Percentiles rank a stretch among this genome's conserved stretches.
phyloP scores from a whole-genome alignment of 352 stramenopile genomes.

The Globisporangium abappressorium region DNA sequence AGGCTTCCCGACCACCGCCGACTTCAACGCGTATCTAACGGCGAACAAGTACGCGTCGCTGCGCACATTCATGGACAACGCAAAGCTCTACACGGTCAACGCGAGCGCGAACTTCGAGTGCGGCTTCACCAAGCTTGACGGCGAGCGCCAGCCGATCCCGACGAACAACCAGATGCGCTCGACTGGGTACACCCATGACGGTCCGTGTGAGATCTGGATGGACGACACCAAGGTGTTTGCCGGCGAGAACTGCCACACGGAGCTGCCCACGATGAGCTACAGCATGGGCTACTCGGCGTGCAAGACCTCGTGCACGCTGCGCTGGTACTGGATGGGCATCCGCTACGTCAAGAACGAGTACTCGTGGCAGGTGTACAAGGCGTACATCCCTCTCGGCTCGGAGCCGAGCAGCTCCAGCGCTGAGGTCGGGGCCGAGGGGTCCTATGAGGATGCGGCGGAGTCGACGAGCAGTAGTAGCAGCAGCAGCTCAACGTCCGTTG shows the following conservation, averaged over 20 bases:
- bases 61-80: not conserved
- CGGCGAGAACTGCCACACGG: constrained; percentile 31
- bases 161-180: constrained; percentile 16
- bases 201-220: constrained; percentile 42
- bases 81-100: not conserved
- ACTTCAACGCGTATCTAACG: not conserved
- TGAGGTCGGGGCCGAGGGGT: not conserved
- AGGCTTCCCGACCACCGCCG: not conserved
- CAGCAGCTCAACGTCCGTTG: not conserved
- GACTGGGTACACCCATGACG: constrained; percentile 47
- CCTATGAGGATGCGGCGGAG: not conserved
- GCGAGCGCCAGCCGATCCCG: not conserved
- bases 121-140: not conserved
- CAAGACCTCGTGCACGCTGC: constrained; percentile 27
- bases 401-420: not conserved
- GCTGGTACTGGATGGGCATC: constrained; percentile 38
- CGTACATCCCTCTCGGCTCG: constrained; percentile 16
- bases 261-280: constrained; percentile 27
- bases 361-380: constrained; percentile 61
- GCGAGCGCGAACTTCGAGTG: not conserved
- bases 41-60: not conserved
- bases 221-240: constrained; percentile 27
- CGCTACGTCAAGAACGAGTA: constrained; percentile 40
- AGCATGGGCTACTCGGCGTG: constrained; percentile 36
- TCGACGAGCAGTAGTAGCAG: not conserved